Conservation (phyloP, 345 rosid species). For the Moricandia arvensis region DNA sequence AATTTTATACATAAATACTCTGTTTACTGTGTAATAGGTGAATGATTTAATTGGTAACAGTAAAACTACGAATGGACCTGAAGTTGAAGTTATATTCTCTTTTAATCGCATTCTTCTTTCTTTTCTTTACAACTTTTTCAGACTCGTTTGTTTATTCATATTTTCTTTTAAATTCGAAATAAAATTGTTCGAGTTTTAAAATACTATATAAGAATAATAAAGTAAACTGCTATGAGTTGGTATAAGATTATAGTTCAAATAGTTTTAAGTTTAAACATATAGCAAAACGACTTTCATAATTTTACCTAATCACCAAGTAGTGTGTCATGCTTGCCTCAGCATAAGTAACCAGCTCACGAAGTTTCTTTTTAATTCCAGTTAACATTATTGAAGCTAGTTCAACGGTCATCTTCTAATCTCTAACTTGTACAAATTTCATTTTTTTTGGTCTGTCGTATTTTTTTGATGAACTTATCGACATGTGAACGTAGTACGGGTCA, state of each 20-base stretch:
- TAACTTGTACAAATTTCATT: background rate
- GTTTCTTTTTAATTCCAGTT: background rate
- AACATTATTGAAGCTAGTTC: slow-evolving; percentile 1
- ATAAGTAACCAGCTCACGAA: background rate
- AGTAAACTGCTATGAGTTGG: background rate
- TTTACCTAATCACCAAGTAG: background rate
- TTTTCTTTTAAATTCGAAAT: background rate
- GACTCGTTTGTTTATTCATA: background rate
- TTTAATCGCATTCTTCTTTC: background rate
- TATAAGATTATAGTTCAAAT: background rate
- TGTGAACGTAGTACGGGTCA: too few species aligned
- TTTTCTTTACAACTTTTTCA: background rate
- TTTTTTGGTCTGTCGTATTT: background rate
- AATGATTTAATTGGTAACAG: background rate
- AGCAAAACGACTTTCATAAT: background rate
- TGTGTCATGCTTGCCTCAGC: slow-evolving; percentile 28
- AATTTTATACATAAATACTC: background rate
- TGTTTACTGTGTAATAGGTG: background rate
- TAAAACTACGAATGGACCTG: background rate
- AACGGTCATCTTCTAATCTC: background rate
- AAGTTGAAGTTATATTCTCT: background rate
- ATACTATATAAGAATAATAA: background rate
- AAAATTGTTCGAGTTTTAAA: background rate
- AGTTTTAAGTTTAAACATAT: background rate
- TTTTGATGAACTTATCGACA: too few species aligned